Percentiles rank a stretch among this genome's conserved stretches.
These are phyloP conservation scores for Physcomitrium patens DNA, from an alignment of 225 moss, liverwort and hornwort species.

Conservation along the genomic window DNA sequence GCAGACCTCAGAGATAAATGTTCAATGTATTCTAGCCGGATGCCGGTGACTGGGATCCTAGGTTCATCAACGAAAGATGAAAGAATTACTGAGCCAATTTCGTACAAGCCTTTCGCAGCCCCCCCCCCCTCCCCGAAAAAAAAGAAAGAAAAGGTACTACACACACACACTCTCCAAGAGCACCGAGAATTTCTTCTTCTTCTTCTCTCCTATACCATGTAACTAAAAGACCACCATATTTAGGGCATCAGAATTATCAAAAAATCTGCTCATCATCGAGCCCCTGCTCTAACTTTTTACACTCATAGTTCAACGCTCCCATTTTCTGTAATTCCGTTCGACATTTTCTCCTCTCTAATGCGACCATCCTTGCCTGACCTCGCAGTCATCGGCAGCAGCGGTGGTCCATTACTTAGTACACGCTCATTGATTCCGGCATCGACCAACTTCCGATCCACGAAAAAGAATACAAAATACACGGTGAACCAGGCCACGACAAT, in stretches of 20 bases:
- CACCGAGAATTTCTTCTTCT: background rate
- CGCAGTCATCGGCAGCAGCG: constrained; percentile 38
- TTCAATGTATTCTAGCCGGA: background rate
- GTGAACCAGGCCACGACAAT: constrained; percentile 93
- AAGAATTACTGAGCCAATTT: background rate
- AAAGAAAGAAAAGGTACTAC: constrained; percentile 13
- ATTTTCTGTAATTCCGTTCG: constrained; percentile 48
- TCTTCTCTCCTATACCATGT: background rate
- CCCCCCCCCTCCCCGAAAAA: too few species aligned
- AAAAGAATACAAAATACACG: constrained; percentile 80
- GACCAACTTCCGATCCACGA: constrained; percentile 73
- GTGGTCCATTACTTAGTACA: constrained; percentile 34
- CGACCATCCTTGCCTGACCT: constrained; percentile 47
- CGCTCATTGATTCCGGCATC: constrained; percentile 55
- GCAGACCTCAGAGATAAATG: background rate
- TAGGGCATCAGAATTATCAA: constrained; percentile 22
- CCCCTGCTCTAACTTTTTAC: background rate
- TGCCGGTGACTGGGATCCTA: background rate
- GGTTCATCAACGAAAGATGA: background rate
- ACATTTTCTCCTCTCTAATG: constrained; percentile 47
- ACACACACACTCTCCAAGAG: constrained; percentile 20
- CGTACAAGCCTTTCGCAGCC: background rate
- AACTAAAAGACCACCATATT: background rate
- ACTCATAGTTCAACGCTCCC: constrained; percentile 32
- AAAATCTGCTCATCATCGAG: background rate